Evolutionary conservation across 106 monocot genomes (phyloP), one percentile per base, ranked within the genome.

Genomic region (Dioscorea alata): DNA sequence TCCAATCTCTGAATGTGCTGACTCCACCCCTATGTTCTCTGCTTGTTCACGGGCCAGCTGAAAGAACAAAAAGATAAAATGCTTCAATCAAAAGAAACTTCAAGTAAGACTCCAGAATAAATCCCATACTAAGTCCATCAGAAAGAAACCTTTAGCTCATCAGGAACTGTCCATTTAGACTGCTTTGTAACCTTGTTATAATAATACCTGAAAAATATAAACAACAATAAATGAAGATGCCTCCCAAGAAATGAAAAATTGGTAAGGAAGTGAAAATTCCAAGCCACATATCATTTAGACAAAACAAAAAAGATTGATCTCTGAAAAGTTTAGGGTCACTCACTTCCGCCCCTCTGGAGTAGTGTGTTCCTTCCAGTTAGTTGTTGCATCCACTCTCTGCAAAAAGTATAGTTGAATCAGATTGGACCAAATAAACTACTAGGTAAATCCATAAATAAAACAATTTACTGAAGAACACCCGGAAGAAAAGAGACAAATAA

Each of bases 381-480:
- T 69, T 18, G 69, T 58, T 33, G 69, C 69, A 69, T 69, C 69
- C n/a, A 57, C 69, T 25, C 69, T 69, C 69, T 69, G 58, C 13
- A 19, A 69, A 6, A 59, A 25, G 33, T 24, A 16, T 6, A 3
- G 42, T 42, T 42, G 42, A 42, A 42, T 42, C 42, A 42, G 42
- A 42, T 42, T 42, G 8, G 8, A 56, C n/a, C 16, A 56, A 16
- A 18, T 16, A 56, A 56, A 19, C 16, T 56, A 56, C 54, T 4
- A 2, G 54, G 15, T 56, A 56, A 56, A 56, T 15, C 13, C 54
- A 56, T 9, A 6, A 56, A 19, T 6, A 13, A 56, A 56, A 13
- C 28, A 28, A 18, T 13, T 56, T 19, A 16, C 19, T 23, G 13
- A 60, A 60, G 60, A 60, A 60, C 0, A 60, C 60, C 10, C 42